Evolutionary conservation across 2,329 filamentous ascomycete genomes (phyloP).

Genomic region (Sporothrix pallida): DNA sequence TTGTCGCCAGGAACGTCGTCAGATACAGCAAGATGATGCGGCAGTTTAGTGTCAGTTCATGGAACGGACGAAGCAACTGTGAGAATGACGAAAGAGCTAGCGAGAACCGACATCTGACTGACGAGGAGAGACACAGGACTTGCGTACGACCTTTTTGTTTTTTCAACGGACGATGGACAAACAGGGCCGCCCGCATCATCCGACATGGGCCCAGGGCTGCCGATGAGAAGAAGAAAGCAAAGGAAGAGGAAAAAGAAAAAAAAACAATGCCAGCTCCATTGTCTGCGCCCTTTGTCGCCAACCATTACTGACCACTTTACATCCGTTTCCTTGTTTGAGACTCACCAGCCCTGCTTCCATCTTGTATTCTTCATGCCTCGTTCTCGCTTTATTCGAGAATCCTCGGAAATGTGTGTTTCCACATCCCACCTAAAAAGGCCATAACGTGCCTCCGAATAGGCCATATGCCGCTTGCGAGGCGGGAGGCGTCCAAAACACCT

Average conservation of each 20-base stretch:
- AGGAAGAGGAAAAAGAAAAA: neutral
- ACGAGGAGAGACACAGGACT: neutral
- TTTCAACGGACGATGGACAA: neutral
- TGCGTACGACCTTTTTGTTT: neutral
- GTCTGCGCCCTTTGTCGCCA: neutral
- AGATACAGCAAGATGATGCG: neutral
- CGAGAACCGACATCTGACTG: neutral
- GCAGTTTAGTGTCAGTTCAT: neutral
- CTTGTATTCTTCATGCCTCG: neutral
- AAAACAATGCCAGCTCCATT: neutral
- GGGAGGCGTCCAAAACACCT: neutral
- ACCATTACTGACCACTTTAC: neutral
- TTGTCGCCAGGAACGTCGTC: constrained; percentile 4
- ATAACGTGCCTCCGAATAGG: neutral
- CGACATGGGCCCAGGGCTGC: neutral
- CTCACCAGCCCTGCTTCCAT: neutral
- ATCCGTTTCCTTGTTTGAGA: neutral
- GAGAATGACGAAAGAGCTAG: constrained; percentile 22
- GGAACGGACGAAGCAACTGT: neutral
- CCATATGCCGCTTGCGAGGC: neutral
- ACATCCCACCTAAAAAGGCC: neutral
- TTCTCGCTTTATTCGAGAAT: neutral
- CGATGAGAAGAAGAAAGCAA: neutral
- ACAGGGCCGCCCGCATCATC: neutral
- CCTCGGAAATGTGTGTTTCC: constrained; percentile 1